Base-by-base conservation (phyloP, 73 alveolate species). In the Paramecium tetraurelia region DNA sequence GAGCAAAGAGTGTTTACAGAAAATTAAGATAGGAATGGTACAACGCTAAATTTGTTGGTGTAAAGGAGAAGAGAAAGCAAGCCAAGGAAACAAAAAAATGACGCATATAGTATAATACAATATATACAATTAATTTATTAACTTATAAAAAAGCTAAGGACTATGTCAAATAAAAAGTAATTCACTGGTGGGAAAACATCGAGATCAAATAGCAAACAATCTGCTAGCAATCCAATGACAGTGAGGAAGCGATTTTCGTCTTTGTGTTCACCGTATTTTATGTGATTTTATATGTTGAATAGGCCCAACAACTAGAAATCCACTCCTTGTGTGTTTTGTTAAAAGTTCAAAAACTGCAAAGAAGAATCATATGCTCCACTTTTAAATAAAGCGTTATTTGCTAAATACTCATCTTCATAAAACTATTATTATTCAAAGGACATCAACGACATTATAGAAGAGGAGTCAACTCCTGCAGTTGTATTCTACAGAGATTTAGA, bases 361-460 rank as follows among this genome's bases (percentile, higher is more conserved):
- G 50, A 40, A 22, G 70, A 80, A 27, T 31, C 70, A 10, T 89
- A 70, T 46, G 89, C 92, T 22, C 94, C 94, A 20, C 59, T 89
- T n/a, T 75, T 89, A 22, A 89, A 68, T 29, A 89, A 89, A 71
- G 94, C 94, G 29, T 72, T 89, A 21, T 89, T 70, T 46, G 71
- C 94, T 5, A 89, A 89, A 89, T 89, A 89, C 48, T 89, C 94
- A 46, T 89, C 94, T 2, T 89, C 94, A 7, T 29, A 89, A 46
- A 89, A 89, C 75, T 89, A 89, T 35, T 89, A 70, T 85, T 89
- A 89, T 83, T 89, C 94, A n/a, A 89, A 89, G 58, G 94, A 89
- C 31, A 89, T 89, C 8, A 89, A 89, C 50, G 94, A 89, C 46
- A 89, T 89, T 7, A 59, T 89, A 38, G 94, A 59, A 33, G 75